Base-by-base conservation (phyloP, 2,329 filamentous ascomycete genomes). In the Diplodia corticola region DNA sequence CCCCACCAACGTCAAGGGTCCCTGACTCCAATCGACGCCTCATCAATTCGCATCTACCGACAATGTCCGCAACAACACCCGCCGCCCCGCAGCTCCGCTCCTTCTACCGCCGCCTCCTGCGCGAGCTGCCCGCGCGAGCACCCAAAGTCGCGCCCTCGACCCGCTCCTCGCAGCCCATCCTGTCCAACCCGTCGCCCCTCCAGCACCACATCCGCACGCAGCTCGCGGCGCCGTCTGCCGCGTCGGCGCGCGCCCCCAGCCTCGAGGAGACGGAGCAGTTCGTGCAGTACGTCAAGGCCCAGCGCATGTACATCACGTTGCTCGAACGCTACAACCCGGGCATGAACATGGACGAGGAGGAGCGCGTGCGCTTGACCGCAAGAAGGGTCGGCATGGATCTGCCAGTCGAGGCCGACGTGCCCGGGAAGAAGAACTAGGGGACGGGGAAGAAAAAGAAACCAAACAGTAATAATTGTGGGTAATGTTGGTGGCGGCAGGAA, bases 241-340 rank as follows among this genome's bases (percentile, higher is more conserved):
- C 72, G 65, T 40, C 51, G 22, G 17, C 22, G 40, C 54, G 64
- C 17, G 46, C 50, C 5, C 63, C 63, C 5, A 57, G 51, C 7
- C 55, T 68, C 28, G 74, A 80, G n/a, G 79, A 91, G 70, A 89
- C 88, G n/a, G 87, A 92, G 69, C 92, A 98, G 78, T 88, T 92
- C 70, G 79, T 93, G 28, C 85, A 88, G 66, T 98, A 97, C 76
- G 84, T 95, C 22, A 87, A 87, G 71, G 89, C 93, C n/a, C 95
- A 99, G 82, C 84, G 93, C 63, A 86, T 87, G 75, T 97, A 98
- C 77, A 85, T 87, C 28, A 89, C 87, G 17, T 81, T 98, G 50
- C 78, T 98, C 44, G 93, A 97, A 80, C 85, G 93, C 72, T 98
- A 99, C 80, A 98, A 98, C 78, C 93, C 93, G 0, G 93, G 93